Evolutionary conservation across 169 alveolate species (phyloP).

Genomic region (Plasmodium knowlesi): DNA sequence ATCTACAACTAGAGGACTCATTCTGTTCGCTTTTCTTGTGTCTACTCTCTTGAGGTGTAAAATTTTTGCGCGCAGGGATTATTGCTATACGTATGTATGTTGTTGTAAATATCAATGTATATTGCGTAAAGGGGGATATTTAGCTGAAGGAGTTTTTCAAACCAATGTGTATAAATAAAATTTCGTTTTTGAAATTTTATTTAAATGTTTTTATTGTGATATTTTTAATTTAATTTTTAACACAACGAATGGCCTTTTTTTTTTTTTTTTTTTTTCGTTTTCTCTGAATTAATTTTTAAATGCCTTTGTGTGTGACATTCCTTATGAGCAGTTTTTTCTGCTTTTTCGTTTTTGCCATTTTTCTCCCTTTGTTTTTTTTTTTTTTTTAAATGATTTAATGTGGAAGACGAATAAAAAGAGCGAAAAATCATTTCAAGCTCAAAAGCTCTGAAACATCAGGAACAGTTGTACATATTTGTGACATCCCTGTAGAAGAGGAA

Average conservation of each 20-base stretch:
- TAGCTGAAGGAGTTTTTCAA: neutral
- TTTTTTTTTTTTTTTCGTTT: neutral
- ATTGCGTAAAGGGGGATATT: neutral
- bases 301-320: neutral
- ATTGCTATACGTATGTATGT: neutral
- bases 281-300: neutral
- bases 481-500: neutral
- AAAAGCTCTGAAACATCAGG: neutral
- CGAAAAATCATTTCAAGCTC: neutral
- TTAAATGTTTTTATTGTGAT: neutral
- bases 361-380: neutral
- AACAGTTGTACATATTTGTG: neutral
- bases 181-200: neutral
- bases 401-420: neutral
- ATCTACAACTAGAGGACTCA: conserved; percentile 10
- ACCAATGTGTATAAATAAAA: neutral
- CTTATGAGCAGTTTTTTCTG: neutral
- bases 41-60: neutral
- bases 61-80: neutral
- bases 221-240: conserved; percentile 17
- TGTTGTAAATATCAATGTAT: conserved; percentile 3
- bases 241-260: neutral
- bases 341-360: neutral
- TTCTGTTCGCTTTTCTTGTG: neutral
- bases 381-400: neutral